Base-by-base conservation (phyloP, 2,329 filamentous ascomycete species). In the Cladosporium halotolerans region DNA sequence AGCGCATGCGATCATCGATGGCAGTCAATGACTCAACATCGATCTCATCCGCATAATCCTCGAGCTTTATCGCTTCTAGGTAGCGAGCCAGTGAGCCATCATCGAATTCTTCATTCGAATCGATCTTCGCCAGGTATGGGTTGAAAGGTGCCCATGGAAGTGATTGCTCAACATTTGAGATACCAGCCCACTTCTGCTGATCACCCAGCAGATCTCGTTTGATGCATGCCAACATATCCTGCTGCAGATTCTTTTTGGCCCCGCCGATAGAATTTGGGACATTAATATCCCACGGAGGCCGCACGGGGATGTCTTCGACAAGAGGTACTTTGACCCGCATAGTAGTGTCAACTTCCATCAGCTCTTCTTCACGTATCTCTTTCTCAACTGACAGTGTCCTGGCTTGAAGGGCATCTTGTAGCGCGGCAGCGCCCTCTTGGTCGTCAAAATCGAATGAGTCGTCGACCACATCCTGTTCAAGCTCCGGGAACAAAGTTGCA, bases 111-210 rank as follows among this genome's bases (percentile, higher is more conserved):
- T 73, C 71, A 11, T 74, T 67, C 0, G 70, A 58, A 9, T 63
- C 66, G 10, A 72, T 55, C 6, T 68, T 67, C 3, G 62, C 69
- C 1, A 73, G 59, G n/a, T 71, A 67, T 3, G 63, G 62, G 2
- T 71, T 67, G 51, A 81, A 79, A 3, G 77, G 74, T 23, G 55
- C 65, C 78, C 78, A 81, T 3, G 59, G 66, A 9, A 81, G 58
- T 3, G 67, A 63, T 28, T 67, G 62, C 33, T 77, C 70, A 4
- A 74, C 56, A 44, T 66, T 68, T 4, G 68, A 67, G 4, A 70
- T 54, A 3, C 70, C 70, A 54, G 62, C 65, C 77, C 77, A 80
- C 4, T 62, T 63, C 9, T 54, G 55, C 34, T 62, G 59, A 16
- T 61, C 42, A 43, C 57, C 67, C 28, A 69, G 54, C 19, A 68